Evolutionary conservation across 164 flowering plant species (phyloP).

Genomic region (Tetrastigma voinierianum): DNA sequence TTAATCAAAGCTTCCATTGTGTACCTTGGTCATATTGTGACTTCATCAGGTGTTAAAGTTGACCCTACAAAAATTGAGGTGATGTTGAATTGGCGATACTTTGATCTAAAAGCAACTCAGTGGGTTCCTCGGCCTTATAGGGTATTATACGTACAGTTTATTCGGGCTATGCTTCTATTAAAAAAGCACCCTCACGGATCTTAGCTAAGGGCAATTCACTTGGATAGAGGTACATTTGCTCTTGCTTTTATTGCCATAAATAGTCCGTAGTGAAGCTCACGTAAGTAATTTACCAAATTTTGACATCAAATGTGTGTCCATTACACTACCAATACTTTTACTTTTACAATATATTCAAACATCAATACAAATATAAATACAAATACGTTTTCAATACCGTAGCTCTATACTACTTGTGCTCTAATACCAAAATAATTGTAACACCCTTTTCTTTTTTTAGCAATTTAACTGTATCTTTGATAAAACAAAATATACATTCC

Average conservation of each 20-base stretch:
- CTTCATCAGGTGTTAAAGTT: neutral
- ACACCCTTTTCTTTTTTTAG: too few relatives aligned
- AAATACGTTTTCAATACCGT: too few relatives aligned
- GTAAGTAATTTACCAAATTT: constrained; percentile 1
- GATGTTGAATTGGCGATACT: constrained; percentile 2
- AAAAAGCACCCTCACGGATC: constrained; percentile 2
- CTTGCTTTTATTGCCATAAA: neutral
- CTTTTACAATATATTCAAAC: too few relatives aligned
- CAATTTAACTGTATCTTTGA: too few relatives aligned
- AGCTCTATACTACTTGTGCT: too few relatives aligned
- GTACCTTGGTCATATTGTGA: constrained; percentile 6
- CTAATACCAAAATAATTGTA: too few relatives aligned
- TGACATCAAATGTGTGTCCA: neutral
- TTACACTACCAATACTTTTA: too few relatives aligned
- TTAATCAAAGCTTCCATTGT: neutral
- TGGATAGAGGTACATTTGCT: neutral
- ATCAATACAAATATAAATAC: too few relatives aligned
- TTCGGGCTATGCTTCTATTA: neutral
- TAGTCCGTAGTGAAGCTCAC: neutral
- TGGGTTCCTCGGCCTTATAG: constrained; percentile 13
- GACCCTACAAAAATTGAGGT: neutral
- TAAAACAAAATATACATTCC: too few relatives aligned
- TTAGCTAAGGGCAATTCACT: neutral
- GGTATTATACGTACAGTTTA: constrained; percentile 10
- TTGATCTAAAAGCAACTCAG: neutral